A percentile compares a stretch with the other conserved stretches of the same genome.
phyloP scores from a whole-genome alignment of 371 early-diverging fungal genomes.

The Parasitella parasitica region DNA sequence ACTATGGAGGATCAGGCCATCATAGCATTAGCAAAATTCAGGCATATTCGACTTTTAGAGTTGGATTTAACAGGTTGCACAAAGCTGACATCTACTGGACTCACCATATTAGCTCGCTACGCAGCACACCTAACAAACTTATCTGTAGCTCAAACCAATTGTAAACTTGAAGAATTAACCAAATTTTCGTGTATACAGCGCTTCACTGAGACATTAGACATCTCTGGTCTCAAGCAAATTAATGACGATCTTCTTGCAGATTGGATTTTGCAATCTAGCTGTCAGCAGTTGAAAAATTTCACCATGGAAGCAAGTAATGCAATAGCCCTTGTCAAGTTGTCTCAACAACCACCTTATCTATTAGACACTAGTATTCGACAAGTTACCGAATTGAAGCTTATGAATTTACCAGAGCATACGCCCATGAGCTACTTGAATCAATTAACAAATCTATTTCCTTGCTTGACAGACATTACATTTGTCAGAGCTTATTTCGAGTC shows the following conservation, averaged over 20 bases:
- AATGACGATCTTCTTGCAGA: background rate
- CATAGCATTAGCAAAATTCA: slow-evolving; percentile 33
- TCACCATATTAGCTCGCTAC: slow-evolving; percentile 20
- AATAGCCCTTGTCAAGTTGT: background rate
- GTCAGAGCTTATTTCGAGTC: slow-evolving; percentile 13
- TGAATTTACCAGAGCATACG: slow-evolving; percentile 6
- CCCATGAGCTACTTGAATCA: background rate
- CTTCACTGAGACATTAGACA: background rate
- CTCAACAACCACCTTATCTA: background rate
- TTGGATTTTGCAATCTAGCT: slow-evolving; percentile 6
- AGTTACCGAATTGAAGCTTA: background rate
- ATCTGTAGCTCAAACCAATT: slow-evolving; percentile 8
- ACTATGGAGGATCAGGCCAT: slow-evolving; percentile 27
- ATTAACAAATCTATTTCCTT: slow-evolving; percentile 5
- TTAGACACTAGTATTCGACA: background rate
- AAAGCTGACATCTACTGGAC: slow-evolving; percentile 19
- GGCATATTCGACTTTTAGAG: slow-evolving; percentile 27
- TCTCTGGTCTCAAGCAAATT: background rate
- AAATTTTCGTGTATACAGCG: slow-evolving; percentile 5
- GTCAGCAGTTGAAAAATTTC: background rate
- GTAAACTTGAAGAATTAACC: background rate
- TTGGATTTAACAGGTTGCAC: slow-evolving; percentile 34
- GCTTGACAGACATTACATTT: background rate
- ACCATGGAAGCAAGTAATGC: background rate
- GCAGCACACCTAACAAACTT: slow-evolving; percentile 9